Conservation (phyloP, 2,329 filamentous ascomycete species). For the Acephala macrosclerotiorum region DNA sequence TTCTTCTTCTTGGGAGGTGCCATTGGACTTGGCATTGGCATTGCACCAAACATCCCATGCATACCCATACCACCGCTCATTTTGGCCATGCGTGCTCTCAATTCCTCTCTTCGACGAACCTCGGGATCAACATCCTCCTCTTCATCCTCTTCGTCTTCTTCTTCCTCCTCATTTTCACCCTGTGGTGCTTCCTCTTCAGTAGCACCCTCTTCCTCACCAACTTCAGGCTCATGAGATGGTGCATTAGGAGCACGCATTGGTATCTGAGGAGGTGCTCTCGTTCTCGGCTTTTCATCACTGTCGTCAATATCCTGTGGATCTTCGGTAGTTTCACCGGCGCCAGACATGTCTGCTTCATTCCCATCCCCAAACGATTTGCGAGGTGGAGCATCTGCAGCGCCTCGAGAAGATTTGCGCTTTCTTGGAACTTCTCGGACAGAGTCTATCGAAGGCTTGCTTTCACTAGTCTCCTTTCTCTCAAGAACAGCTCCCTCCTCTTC, state of each 20-base stretch:
- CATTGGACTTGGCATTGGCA: conserved; percentile 64
- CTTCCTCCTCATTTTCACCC: conserved; percentile 57
- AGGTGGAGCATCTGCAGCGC: conserved; percentile 42
- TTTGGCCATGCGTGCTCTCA: conserved; percentile 95
- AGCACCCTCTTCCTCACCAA: conserved; percentile 55
- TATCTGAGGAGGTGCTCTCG: conserved; percentile 38
- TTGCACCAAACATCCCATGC: conserved; percentile 88
- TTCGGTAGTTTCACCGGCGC: conserved; percentile 69
- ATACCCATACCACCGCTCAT: conserved; percentile 98
- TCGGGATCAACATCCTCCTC: conserved; percentile 91
- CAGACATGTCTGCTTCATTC: conserved; percentile 71
- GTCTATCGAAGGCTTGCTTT: conserved; percentile 61
- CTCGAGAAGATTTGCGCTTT: conserved; percentile 61
- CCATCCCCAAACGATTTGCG: conserved; percentile 60
- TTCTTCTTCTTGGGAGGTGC: conserved; percentile 65
- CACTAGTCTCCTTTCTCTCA: conserved; percentile 57
- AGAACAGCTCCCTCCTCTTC: conserved; percentile 46
- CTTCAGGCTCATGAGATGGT: conserved; percentile 48
- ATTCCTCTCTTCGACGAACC: conserved; percentile 81
- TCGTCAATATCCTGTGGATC: conserved; percentile 73
- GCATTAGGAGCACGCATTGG: conserved; percentile 49
- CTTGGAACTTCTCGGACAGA: conserved; percentile 50
- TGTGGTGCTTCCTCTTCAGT: conserved; percentile 49
- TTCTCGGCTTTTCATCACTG: conserved; percentile 63
- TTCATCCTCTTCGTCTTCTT: conserved; percentile 74